Evolutionary conservation across 805 yeast species (phyloP).

Genomic region (Ogataea minuta): DNA sequence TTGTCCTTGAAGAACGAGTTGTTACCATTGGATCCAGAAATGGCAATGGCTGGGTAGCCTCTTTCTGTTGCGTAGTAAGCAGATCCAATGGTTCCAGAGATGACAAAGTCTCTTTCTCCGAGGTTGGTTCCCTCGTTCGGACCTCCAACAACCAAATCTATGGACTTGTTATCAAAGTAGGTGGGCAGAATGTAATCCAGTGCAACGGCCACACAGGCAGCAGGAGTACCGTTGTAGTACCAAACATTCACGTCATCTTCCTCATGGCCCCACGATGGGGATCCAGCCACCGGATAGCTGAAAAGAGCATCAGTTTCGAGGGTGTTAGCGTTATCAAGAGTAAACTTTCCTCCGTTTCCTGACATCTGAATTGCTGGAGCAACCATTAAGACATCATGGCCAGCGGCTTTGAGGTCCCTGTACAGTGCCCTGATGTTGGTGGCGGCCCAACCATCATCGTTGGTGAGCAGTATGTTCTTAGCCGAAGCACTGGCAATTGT

Average conservation of each 20-base stretch:
- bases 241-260: conserved; percentile 41
- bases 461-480: conserved; percentile 47
- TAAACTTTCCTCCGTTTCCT: conserved; percentile 56
- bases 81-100: conserved; percentile 55
- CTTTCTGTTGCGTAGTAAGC: conserved; percentile 46
- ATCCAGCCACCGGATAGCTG: conserved; percentile 44
- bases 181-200: conserved; percentile 47
- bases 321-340: conserved; percentile 38
- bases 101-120: conserved; percentile 41
- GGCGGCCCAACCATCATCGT: conserved; percentile 60
- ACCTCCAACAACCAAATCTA: conserved; percentile 51
- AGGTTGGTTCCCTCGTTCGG: conserved; percentile 53
- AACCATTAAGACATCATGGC: conserved; percentile 47
- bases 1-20: conserved; percentile 50
- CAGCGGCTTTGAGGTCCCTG: conserved; percentile 44
- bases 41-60: conserved; percentile 50
- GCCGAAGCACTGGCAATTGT: conserved; percentile 21
- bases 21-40: conserved; percentile 51
- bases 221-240: conserved; percentile 59
- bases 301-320: conserved; percentile 48
- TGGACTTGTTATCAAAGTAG: conserved; percentile 41
- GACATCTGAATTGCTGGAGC: conserved; percentile 53
- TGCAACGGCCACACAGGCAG: conserved; percentile 49
- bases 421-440: conserved; percentile 57
- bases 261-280: conserved; percentile 57